phyloP scores from a whole-genome alignment of 1,284 basidiomycete genomes.

The Clitocybe nebularis region DNA sequence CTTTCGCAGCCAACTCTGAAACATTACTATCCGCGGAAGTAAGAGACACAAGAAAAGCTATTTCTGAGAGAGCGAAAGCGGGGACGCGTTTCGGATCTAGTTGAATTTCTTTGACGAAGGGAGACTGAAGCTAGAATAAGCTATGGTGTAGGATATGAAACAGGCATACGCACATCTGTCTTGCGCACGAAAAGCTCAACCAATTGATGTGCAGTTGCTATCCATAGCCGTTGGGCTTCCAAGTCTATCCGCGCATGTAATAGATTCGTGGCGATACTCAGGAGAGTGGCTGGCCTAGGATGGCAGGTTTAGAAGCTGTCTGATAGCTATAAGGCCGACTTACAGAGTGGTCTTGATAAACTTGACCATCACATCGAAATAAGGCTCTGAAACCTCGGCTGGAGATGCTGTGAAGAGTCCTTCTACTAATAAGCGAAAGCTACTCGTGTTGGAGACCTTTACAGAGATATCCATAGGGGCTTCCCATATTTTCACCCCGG shows the following conservation, averaged over 20 bases:
- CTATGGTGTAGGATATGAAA: background rate
- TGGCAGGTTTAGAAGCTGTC: conserved; percentile 9
- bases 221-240: conserved; percentile 64
- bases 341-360: conserved; percentile 29
- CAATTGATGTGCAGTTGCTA: conserved; percentile 56
- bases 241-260: conserved; percentile 54
- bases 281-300: conserved; percentile 50
- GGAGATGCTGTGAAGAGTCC: conserved; percentile 40
- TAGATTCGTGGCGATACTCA: conserved; percentile 55
- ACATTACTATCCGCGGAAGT: conserved; percentile 65
- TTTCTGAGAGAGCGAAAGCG: conserved; percentile 64
- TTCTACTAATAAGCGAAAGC: conserved; percentile 45
- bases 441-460: conserved; percentile 47
- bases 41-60: conserved; percentile 66
- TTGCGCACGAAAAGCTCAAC: conserved; percentile 51
- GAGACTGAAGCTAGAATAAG: conserved; percentile 27
- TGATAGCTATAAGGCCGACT: conserved; percentile 12
- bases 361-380: conserved; percentile 28
- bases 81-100: conserved; percentile 47
- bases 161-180: conserved; percentile 37
- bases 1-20: conserved; percentile 63
- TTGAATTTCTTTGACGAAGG: conserved; percentile 46
- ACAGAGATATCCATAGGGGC: conserved; percentile 58
- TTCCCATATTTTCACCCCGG: conserved; percentile 53
- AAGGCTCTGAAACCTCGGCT: conserved; percentile 35